A percentile compares a stretch with the other conserved stretches of the same genome.
These are phyloP conservation scores for Neurospora sp. DNA, from an alignment of 495 filamentous ascomycete genomes.

Conservation along the genomic window DNA sequence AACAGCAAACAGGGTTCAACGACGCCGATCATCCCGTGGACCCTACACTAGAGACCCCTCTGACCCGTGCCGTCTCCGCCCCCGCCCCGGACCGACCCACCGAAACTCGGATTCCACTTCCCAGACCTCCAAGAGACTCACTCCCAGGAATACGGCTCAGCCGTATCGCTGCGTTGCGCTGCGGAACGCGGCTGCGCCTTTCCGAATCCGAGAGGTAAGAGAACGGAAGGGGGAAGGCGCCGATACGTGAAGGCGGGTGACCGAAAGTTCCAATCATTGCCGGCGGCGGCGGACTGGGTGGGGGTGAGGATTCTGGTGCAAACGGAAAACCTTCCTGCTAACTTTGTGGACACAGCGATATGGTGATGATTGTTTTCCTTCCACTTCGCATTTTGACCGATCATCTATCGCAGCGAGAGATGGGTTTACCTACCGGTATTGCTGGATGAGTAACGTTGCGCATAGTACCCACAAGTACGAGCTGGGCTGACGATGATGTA, in stretches of 20 bases:
- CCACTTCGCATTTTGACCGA: not conserved
- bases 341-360: not conserved
- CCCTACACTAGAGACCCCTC: not conserved
- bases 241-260: not conserved
- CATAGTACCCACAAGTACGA: not conserved
- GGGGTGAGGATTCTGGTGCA: not conserved
- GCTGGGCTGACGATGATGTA: not conserved
- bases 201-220: not conserved
- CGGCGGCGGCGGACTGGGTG: not conserved
- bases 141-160: not conserved
- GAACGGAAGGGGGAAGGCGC: not conserved
- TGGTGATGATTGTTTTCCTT: not conserved
- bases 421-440: not conserved
- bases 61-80: not conserved
- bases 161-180: not conserved
- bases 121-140: too few relatives aligned
- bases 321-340: not conserved
- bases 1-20: not conserved
- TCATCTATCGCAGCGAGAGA: not conserved
- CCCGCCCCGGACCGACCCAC: not conserved
- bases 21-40: not conserved
- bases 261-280: not conserved
- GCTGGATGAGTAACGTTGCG: not conserved
- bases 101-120: not conserved
- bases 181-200: not conserved